Evolutionary conservation across 2,329 filamentous ascomycete species (phyloP).

Genomic region (Ophiostoma sp.): DNA sequence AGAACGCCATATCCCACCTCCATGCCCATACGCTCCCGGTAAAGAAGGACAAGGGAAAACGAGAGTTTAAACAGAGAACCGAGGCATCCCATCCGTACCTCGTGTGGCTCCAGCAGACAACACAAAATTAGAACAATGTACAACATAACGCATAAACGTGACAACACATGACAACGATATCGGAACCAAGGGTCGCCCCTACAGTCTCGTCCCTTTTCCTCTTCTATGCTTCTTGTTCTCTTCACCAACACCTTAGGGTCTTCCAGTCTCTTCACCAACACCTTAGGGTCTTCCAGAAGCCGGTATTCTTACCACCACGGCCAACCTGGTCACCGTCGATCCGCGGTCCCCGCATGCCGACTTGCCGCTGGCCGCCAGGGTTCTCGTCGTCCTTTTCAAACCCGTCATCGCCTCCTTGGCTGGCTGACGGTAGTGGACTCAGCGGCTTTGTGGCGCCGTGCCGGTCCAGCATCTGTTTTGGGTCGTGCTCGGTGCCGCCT

Average conservation of each 20-base stretch:
- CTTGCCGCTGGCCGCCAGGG: constrained; percentile 30
- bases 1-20: neutral
- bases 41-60: too few species aligned
- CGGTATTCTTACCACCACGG: constrained; percentile 36
- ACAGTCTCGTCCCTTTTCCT: neutral
- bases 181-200: neutral
- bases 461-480: constrained; percentile 42
- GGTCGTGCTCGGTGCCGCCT: constrained; percentile 40
- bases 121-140: neutral
- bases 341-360: constrained; percentile 42
- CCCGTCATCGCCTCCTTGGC: constrained; percentile 8
- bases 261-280: constrained; percentile 44
- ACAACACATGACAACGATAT: neutral
- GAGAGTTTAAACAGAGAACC: neutral
- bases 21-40: neutral
- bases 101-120: neutral
- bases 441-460: constrained; percentile 54
- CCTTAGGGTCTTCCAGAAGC: constrained; percentile 52
- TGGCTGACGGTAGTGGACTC: constrained; percentile 44
- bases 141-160: neutral
- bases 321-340: constrained; percentile 42
- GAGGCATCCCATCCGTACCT: neutral
- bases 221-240: neutral
- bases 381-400: constrained; percentile 21
- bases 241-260: too few species aligned